Conservation (phyloP, 2,329 filamentous ascomycete genomes). For the Botrytis fragariae region DNA sequence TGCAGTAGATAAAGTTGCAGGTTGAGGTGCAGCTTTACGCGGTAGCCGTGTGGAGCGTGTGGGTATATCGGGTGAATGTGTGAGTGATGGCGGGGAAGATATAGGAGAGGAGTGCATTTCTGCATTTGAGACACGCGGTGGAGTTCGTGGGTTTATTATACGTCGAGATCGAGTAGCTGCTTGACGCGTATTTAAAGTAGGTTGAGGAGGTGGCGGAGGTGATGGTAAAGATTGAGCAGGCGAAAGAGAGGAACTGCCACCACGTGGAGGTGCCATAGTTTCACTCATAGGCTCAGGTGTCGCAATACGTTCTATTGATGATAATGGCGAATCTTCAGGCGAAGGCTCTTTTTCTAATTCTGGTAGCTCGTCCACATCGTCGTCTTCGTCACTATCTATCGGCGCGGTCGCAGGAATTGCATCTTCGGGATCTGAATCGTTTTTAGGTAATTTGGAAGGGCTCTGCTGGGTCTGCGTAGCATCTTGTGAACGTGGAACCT, state of each 20-base stretch:
- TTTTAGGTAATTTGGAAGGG: slow-evolving; percentile 23
- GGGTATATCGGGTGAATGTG: slow-evolving; percentile 58
- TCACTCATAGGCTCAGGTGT: slow-evolving; percentile 36
- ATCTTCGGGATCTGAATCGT: slow-evolving; percentile 27
- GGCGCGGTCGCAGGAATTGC: slow-evolving; percentile 32
- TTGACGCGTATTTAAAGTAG: slow-evolving; percentile 14
- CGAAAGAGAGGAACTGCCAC: slow-evolving; percentile 34
- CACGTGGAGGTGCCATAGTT: slow-evolving; percentile 39
- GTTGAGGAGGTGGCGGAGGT: slow-evolving; percentile 26
- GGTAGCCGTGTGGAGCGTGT: slow-evolving; percentile 14
- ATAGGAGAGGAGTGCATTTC: slow-evolving; percentile 34
- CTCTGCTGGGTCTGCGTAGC: slow-evolving; percentile 28
- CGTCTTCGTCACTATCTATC: slow-evolving; percentile 23
- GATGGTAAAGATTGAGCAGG: slow-evolving; percentile 28
- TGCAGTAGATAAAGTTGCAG: slow-evolving; percentile 38
- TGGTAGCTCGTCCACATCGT: slow-evolving; percentile 15
- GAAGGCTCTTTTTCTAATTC: slow-evolving; percentile 18
- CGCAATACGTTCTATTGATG: slow-evolving; percentile 30
- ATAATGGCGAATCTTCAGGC: slow-evolving; percentile 22
- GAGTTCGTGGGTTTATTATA: slow-evolving; percentile 33
- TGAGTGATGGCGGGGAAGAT: slow-evolving; percentile 64
- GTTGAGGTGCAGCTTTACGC: slow-evolving; percentile 27
- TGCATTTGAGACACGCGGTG: slow-evolving; percentile 25
- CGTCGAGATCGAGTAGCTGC: slow-evolving; percentile 30
- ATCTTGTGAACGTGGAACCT: slow-evolving; percentile 30